Evolutionary conservation across 2,329 filamentous ascomycete species (phyloP), one percentile per base, ranked within the genome.

Genomic region (Trichoderma guizhouense): DNA sequence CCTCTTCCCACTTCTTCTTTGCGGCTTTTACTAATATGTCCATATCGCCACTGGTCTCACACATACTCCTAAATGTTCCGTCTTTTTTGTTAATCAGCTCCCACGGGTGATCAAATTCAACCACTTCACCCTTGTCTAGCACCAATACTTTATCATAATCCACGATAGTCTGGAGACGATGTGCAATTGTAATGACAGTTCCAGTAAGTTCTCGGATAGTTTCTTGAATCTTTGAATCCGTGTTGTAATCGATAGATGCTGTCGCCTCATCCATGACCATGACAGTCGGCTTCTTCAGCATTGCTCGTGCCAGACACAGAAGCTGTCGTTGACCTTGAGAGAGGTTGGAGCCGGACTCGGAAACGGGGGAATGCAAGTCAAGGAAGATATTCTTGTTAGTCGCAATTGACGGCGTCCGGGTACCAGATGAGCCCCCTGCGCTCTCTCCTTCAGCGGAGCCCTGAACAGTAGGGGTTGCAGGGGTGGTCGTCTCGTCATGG

Each of bases 221-320:
- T 77, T 93, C 94, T 82, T 99, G 96, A 76, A 99, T 98, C 84
- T 97, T 98, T 64, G 91, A 87, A 78, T 99, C 96, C 2, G 96
- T 99, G 6, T 91, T 92, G 82, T 98, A 98, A 83, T 99, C 96
- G 78, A 99, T 98, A 0, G 93, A 97, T 0, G 96, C 96, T 0
- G 96, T 99, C 0, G 96, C 96, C 84, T 99, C 96, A 81, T 99
- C 96, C 96, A 99, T 98, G 79, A 99, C 92, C n/a, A 99, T 86
- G 2, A 99, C 94, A 75, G 93, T 95, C 0, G 96, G 95, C 39
- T 90, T 89, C 83, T 97, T 98, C 74, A 99, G 91, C 76, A 99
- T 89, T 0, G 96, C 96, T 70, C 96, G 91, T 0, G 95, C 96
- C 11, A 99, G 89, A 79, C 96, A 99, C 71, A 99, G 86, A 11